These are phyloP conservation scores for Naganishia onofrii DNA, from an alignment of 768 basidiomycete genomes.

Conservation along the genomic window DNA sequence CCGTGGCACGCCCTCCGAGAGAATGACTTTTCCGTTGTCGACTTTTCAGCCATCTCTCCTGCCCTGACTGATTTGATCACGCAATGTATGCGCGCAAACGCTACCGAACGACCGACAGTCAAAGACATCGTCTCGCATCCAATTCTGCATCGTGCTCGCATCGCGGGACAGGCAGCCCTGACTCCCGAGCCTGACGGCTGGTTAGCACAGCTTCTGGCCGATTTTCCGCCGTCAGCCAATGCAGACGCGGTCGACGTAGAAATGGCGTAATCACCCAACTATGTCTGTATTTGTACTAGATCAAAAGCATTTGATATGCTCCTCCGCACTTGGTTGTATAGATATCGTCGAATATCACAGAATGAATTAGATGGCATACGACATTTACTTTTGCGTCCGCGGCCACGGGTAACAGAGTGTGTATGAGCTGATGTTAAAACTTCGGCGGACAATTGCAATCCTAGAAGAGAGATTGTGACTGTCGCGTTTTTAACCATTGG, in stretches of 20 bases:
- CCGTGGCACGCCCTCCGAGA: constrained; percentile 89
- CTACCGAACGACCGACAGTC: constrained; percentile 51
- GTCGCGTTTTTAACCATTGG: no score
- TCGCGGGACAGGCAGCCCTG: constrained; percentile 42
- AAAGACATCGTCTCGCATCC: constrained; percentile 43
- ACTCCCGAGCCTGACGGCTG: constrained; percentile 46
- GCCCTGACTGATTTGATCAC: constrained; percentile 49
- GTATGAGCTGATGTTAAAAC: neutral
- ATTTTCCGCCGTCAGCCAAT: constrained; percentile 1
- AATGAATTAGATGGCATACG: neutral
- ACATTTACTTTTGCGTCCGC: neutral
- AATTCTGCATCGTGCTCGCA: constrained; percentile 39
- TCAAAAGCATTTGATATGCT: neutral
- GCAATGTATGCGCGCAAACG: constrained; percentile 44
- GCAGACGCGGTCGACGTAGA: constrained; percentile 34
- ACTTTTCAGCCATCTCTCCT: constrained; percentile 48
- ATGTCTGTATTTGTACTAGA: neutral
- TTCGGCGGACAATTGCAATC: no score
- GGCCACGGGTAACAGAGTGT: neutral
- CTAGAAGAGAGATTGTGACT: no score
- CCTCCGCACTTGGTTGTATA: constrained; percentile 13
- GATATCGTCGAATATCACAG: neutral
- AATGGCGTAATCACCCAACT: constrained; percentile 29
- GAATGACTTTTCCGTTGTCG: constrained; percentile 74
- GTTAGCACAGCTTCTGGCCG: constrained; percentile 44